Evolutionary conservation across 2,329 filamentous ascomycete species (phyloP), one percentile per base, ranked within the genome.

Genomic region (Trichophyton schoenleinii): DNA sequence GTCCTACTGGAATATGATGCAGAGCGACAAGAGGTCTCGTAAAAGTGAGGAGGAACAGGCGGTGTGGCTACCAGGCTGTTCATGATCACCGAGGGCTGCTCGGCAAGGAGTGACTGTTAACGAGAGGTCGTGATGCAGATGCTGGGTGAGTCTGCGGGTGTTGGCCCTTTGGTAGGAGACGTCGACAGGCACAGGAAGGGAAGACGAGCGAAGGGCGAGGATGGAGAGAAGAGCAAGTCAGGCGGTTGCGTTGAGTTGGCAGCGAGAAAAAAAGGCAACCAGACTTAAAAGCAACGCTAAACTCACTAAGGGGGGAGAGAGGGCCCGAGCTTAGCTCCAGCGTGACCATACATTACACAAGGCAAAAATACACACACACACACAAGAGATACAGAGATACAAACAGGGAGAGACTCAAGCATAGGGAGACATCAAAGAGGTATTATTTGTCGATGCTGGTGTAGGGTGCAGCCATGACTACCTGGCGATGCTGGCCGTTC

Each of bases 11-110:
- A 78, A 72, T 80, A 79, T 67, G 80, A 78, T 62, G 83, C 81
- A 66, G 83, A 84, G 68, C 81, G 78, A 71, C 81, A 81, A 72
- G 77, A 76, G 71, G 81, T 79, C 68, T 81, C 78, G 73, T 85
- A 80, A 66, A 85, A 83, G 72, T 85, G 83, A 71, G 83, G 83
- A 75, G 83, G 80, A 72, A 83, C 75, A 71, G 80, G 79, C 72
- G 82, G 79, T 71, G 77, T 79, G 67, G 77, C 75, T 74, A 81
- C 75, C 72, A 86, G 74, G 72, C 79, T 83, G 77, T 83, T 86
- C 82, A 85, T 86, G 76, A 70, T 76, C 74, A 68, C 66, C 63
- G 61, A 62, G 55, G n/a, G 55, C 55, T 41, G 38, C 55, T 44
- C 55, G 41, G 64, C 63, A 63, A 66, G 66, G 64, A 25, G 52